These are phyloP conservation scores for Aspergillus phoenicis DNA, from an alignment of 2,329 filamentous ascomycete genomes.

Conservation along the genomic window DNA sequence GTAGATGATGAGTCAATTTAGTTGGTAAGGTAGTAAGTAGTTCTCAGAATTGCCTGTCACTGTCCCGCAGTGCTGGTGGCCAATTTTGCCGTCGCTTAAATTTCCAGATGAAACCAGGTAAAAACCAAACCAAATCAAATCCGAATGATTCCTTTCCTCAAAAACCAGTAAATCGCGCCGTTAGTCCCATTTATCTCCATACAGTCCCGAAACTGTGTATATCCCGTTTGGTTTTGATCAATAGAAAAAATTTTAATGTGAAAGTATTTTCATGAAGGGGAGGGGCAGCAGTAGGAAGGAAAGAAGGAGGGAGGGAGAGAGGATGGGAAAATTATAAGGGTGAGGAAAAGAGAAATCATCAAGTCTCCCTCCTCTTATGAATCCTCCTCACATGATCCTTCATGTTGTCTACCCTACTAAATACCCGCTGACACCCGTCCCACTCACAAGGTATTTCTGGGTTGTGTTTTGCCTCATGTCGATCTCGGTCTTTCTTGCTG, in stretches of 20 bases:
- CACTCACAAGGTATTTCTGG: conserved; percentile 62
- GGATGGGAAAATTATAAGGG: background rate
- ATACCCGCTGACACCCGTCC: conserved; percentile 60
- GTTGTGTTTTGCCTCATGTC: conserved; percentile 66
- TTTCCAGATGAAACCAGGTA: too few species aligned
- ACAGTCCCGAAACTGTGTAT: background rate
- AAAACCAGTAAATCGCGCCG: background rate
- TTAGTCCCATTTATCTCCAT: background rate
- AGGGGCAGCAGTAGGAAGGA: background rate
- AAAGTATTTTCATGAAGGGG: too few species aligned
- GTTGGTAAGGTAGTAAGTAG: too few species aligned
- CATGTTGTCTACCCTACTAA: conserved; percentile 66
- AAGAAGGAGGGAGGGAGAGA: background rate
- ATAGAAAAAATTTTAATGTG: too few species aligned
- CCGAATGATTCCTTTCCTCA: background rate
- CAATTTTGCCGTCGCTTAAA: too few species aligned
- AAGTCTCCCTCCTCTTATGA: conserved; percentile 34
- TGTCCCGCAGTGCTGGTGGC: too few species aligned
- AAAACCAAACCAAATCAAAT: too few species aligned
- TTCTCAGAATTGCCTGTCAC: too few species aligned
- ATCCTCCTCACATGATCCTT: conserved; percentile 52
- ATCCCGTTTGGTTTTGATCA: background rate
- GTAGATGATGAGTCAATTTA: too few species aligned
- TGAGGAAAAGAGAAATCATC: conserved; percentile 3
- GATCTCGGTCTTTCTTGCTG: conserved; percentile 63